A percentile compares a stretch with the other conserved stretches of the same genome.
phyloP scores from a whole-genome alignment of 2,329 filamentous ascomycete genomes.

The Colletotrichum neosansevieriae region DNA sequence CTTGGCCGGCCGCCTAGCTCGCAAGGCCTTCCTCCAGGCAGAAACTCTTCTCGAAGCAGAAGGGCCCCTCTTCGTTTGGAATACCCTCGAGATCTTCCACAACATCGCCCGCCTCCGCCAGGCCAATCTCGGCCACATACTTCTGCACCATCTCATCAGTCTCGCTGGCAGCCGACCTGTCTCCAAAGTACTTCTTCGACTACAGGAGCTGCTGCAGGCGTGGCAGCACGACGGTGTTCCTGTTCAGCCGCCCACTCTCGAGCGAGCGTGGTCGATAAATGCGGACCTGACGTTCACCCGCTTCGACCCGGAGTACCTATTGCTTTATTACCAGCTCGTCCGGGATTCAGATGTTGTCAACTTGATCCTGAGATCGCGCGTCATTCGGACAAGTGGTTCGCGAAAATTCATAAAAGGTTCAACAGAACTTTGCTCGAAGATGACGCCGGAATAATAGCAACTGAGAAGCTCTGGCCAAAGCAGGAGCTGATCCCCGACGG shows the following conservation, averaged over 20 bases:
- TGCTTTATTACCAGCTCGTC: conserved; percentile 40
- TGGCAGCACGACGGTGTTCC: conserved; percentile 13
- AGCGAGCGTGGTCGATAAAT: conserved; percentile 42
- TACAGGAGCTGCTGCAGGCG: conserved; percentile 7
- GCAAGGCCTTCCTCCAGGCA: conserved; percentile 43
- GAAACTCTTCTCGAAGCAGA: conserved; percentile 40
- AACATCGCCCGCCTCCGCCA: conserved; percentile 27
- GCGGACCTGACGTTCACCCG: conserved; percentile 38
- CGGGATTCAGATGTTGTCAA: conserved; percentile 39
- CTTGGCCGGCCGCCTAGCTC: conserved; percentile 42
- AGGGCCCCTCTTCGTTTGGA: conserved; percentile 39
- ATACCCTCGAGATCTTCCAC: conserved; percentile 38
- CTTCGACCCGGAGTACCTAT: conserved; percentile 32
- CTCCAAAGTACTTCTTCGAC: neutral
- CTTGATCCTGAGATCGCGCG: conserved; percentile 18
- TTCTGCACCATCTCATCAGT: conserved; percentile 34
- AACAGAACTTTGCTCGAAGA: neutral
- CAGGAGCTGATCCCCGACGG: neutral
- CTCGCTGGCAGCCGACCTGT: conserved; percentile 17
- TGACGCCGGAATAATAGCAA: neutral
- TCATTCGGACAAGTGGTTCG: conserved; percentile 21
- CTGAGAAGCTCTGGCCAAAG: neutral
- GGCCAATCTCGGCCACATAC: conserved; percentile 30
- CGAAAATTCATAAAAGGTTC: neutral
- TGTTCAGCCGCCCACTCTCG: conserved; percentile 17